Conservation (phyloP, 495 filamentous ascomycete genomes). For the Polyplosphaeria fusca region DNA sequence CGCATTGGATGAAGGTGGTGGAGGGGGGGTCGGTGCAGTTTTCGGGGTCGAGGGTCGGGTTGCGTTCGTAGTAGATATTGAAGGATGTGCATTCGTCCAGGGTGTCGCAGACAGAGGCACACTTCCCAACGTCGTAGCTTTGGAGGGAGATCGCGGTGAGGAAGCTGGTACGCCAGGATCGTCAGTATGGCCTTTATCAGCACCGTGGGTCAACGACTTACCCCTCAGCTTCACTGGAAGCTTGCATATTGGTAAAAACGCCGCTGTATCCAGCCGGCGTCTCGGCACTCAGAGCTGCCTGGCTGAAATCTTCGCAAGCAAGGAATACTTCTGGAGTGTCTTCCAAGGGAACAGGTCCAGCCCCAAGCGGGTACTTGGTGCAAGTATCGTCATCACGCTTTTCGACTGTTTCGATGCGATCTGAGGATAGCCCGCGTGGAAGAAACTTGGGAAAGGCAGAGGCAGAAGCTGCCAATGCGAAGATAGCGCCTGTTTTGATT, state of each 20-base stretch:
- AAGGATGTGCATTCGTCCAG: slow-evolving; percentile 9
- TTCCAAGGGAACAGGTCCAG: not conserved
- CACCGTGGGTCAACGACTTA: slow-evolving; percentile 16
- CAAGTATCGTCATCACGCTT: not conserved
- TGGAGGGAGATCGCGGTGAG: not conserved
- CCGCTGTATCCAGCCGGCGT: slow-evolving; percentile 8
- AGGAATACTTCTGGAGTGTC: slow-evolving; percentile 13
- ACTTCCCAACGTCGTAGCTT: slow-evolving; percentile 1
- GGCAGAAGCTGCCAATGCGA: not conserved
- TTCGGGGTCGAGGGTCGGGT: not conserved
- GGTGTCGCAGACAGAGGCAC: slow-evolving; percentile 7
- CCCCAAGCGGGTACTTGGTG: not conserved
- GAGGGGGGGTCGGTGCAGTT: slow-evolving; percentile 10
- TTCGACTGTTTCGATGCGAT: not conserved
- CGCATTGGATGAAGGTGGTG: slow-evolving; percentile 24
- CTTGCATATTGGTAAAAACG: slow-evolving; percentile 10
- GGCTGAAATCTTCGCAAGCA: not conserved
- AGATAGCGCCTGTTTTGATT: not conserved
- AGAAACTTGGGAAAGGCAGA: not conserved
- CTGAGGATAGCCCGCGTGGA: no score
- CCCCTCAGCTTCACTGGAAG: slow-evolving; percentile 3
- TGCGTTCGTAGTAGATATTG: slow-evolving; percentile 20
- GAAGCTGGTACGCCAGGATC: no score
- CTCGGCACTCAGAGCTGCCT: not conserved
- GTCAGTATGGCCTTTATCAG: no score